These are phyloP conservation scores for Paralagenidium karlingii DNA, from an alignment of 352 stramenopile species.

Conservation along the genomic window DNA sequence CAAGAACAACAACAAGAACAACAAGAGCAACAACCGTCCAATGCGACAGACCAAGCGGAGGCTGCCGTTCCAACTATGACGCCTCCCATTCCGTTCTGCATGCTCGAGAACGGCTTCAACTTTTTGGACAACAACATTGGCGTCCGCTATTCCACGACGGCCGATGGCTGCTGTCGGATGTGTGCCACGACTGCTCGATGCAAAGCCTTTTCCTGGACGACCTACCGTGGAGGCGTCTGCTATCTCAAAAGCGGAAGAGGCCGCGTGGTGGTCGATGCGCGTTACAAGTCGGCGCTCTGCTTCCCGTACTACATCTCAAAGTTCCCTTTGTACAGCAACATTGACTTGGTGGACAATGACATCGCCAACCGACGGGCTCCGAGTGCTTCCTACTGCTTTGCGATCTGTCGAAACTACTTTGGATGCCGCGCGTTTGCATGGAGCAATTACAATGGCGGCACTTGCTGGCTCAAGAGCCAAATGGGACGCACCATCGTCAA, in stretches of 20 bases:
- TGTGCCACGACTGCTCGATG: slow-evolving; percentile 7
- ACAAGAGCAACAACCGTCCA: too few relatives aligned
- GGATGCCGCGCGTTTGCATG: slow-evolving; percentile 18
- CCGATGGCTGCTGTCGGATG: slow-evolving; percentile 4
- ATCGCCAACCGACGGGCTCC: slow-evolving; percentile 1
- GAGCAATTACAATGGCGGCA: slow-evolving; percentile 15
- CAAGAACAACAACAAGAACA: too few relatives aligned
- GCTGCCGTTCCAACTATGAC: too few relatives aligned
- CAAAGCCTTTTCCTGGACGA: slow-evolving; percentile 14
- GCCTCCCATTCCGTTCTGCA: slow-evolving; percentile 8
- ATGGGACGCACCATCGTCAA: slow-evolving; percentile 3
- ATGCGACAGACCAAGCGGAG: too few relatives aligned
- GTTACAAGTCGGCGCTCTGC: too few relatives aligned
- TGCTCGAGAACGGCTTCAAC: slow-evolving; percentile 13
- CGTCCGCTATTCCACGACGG: not conserved
- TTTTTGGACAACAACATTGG: slow-evolving; percentile 18
- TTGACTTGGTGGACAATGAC: slow-evolving; percentile 4
- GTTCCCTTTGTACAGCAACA: too few relatives aligned
- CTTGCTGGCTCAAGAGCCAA: slow-evolving; percentile 22
- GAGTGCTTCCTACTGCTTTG: not conserved
- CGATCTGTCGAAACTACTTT: too few relatives aligned
- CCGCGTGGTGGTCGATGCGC: too few relatives aligned
- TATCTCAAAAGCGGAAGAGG: too few relatives aligned
- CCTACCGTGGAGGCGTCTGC: too few relatives aligned
- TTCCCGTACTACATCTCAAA: not conserved